Conservation (phyloP, 192 early-diverging fungal genomes). For the Coemansia sp. region DNA sequence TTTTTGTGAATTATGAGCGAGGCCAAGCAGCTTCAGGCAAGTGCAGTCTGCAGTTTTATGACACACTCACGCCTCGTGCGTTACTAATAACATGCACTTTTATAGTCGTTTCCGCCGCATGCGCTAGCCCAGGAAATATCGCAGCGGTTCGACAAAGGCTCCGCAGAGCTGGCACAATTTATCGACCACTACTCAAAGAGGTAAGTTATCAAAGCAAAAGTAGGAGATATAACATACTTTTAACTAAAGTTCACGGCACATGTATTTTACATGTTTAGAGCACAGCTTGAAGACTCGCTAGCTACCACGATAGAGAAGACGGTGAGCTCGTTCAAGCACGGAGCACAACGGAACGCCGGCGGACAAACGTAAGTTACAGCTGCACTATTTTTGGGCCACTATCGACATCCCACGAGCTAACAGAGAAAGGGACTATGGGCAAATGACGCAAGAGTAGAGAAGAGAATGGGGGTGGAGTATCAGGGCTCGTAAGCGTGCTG, state of each 20-base stretch:
- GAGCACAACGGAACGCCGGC: background rate
- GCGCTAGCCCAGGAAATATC: conserved; percentile 38
- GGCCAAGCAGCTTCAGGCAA: conserved; percentile 24
- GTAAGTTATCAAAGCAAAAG: conserved; percentile 12
- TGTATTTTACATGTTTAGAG: conserved; percentile 14
- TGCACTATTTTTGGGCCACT: background rate
- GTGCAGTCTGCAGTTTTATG: background rate
- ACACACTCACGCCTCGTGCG: background rate
- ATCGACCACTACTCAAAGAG: conserved; percentile 40
- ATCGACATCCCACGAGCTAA: background rate
- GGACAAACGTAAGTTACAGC: conserved; percentile 6
- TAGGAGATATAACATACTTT: too few relatives aligned
- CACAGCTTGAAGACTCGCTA: conserved; percentile 36
- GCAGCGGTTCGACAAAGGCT: conserved; percentile 31
- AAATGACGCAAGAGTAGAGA: background rate
- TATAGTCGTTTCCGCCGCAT: conserved; percentile 31
- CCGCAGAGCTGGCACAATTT: conserved; percentile 27
- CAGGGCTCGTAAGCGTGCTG: conserved; percentile 22
- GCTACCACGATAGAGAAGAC: conserved; percentile 36
- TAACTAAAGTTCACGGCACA: background rate
- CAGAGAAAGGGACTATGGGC: background rate
- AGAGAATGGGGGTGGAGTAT: background rate
- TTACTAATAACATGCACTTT: background rate
- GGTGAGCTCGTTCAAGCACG: background rate
- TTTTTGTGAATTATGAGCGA: conserved; percentile 24